Base-by-base conservation (phyloP, 176 grass and related monocot species). In the Saccharum spontaneum region DNA sequence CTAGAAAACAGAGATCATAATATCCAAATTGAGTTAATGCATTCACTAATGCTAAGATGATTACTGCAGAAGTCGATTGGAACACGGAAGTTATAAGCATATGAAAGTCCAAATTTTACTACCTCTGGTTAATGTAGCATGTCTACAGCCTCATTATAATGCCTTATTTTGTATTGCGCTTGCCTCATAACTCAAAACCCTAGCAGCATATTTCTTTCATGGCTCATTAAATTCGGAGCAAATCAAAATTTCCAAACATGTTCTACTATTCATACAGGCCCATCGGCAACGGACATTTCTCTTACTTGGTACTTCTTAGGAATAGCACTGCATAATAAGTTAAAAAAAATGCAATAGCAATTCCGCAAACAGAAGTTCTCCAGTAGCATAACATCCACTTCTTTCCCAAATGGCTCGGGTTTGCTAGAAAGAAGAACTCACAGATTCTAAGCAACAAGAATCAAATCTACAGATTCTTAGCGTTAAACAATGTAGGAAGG, bases 341-440 rank as follows among this genome's bases (percentile, higher is more conserved):
- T 12, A 73, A 43, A 37, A 79, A n/a, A 49, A 41, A 11, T 0
- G 26, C 45, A 34, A 52, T 6, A 34, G 24, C 7, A 10, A 9
- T 61, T 36, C 14, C 10, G 12, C 8, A 74, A 8, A 12, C 7
- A 65, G 24, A 66, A 54, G n/a, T 65, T 79, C 36, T 14, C 8
- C 20, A 38, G 1, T 38, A 15, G 45, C 52, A 75, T 48, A 65
- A 6, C 11, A 72, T 34, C 66, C 50, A 52, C 40, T 40, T 22
- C 39, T 3, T 78, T 79, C 62, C 16, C 52, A 37, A 73, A 46
- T 16, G 75, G 18, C 9, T 70, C 18, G 40, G 28, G 8, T 69
- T 46, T 68, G 68, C 62, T 64, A 81, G 43, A 46, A 89, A 81
- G 8, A 74, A 50, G 45, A 33, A 45, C 45, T 75, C 15, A 75